A percentile compares a stretch with the other conserved stretches of the same genome.
phyloP scores from a whole-genome alignment of 2,329 filamentous ascomycete species.

The Decorospora gaudefroyi region DNA sequence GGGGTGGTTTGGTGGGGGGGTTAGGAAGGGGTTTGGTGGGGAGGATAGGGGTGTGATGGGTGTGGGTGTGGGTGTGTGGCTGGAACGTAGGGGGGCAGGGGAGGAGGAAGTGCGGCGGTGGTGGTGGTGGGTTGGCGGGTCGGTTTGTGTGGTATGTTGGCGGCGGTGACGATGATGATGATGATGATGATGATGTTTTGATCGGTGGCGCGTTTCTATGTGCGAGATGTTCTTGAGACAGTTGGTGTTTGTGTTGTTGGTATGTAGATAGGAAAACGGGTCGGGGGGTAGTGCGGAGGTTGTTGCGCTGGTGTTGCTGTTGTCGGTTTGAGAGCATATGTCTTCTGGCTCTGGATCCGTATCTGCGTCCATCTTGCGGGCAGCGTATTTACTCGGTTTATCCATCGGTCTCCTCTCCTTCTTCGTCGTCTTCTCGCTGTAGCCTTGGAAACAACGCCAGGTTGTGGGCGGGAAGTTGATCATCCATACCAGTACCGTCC shows the following conservation, averaged over 20 bases:
- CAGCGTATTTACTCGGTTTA: slow-evolving; percentile 20
- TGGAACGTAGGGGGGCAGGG: background rate
- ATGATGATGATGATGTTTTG: no score
- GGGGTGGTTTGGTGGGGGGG: background rate
- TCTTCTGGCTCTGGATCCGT: background rate
- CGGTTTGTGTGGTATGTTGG: no score
- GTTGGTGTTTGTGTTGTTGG: no score
- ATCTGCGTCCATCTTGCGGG: background rate
- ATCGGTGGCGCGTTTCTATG: no score
- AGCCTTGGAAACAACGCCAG: no score
- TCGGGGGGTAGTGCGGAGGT: no score
- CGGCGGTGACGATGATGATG: no score
- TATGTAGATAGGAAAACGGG: background rate
- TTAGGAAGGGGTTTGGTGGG: slow-evolving; percentile 1
- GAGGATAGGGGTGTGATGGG: background rate
- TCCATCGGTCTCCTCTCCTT: slow-evolving; percentile 17
- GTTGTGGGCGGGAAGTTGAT: slow-evolving; percentile 26
- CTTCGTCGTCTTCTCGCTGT: background rate
- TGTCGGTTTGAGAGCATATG: background rate
- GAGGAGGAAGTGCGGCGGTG: background rate
- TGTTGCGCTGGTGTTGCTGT: no score
- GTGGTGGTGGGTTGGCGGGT: background rate
- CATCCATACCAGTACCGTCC: slow-evolving; percentile 17
- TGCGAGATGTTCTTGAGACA: no score
- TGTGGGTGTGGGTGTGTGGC: background rate